Conservation (phyloP, 2,329 filamentous ascomycete genomes). For the Periconia digitata region DNA sequence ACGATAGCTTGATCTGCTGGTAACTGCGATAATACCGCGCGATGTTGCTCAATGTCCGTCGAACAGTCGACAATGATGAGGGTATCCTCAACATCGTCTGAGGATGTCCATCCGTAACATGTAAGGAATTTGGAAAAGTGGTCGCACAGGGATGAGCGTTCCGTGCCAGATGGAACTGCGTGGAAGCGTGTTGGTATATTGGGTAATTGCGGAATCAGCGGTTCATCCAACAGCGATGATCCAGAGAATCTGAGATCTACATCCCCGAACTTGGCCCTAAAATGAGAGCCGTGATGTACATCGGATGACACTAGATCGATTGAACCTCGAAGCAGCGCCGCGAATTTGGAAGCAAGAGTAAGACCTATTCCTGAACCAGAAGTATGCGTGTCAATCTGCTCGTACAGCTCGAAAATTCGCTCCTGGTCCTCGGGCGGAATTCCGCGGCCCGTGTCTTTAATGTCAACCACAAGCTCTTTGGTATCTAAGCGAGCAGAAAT, state of each 20-base stretch:
- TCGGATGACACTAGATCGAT: constrained; percentile 43
- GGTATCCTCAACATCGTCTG: constrained; percentile 7
- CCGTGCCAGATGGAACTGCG: constrained; percentile 10
- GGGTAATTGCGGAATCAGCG: constrained; percentile 12
- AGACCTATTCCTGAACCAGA: constrained; percentile 48
- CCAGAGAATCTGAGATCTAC: constrained; percentile 23
- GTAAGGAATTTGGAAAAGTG: constrained; percentile 18
- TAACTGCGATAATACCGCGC: constrained; percentile 12
- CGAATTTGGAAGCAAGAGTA: constrained; percentile 47
- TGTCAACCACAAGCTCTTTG: constrained; percentile 39
- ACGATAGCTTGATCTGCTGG: constrained; percentile 22
- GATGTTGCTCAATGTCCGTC: constrained; percentile 19
- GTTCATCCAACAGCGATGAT: constrained; percentile 9
- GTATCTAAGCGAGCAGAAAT: constrained; percentile 33
- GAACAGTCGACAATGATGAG: constrained; percentile 31
- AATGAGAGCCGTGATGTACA: constrained; percentile 44
- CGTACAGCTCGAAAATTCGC: constrained; percentile 49
- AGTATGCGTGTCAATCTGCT: constrained; percentile 44
- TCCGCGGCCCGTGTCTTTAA: constrained; percentile 48
- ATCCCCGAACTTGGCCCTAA: constrained; percentile 37
- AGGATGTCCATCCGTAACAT: constrained; percentile 15
- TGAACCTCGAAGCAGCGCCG: constrained; percentile 43
- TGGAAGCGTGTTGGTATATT: constrained; percentile 15
- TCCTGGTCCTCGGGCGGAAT: constrained; percentile 39
- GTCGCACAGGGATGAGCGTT: constrained; percentile 10